Conservation (phyloP, 1,284 basidiomycete species). For the Rhodotorula sp. region DNA sequence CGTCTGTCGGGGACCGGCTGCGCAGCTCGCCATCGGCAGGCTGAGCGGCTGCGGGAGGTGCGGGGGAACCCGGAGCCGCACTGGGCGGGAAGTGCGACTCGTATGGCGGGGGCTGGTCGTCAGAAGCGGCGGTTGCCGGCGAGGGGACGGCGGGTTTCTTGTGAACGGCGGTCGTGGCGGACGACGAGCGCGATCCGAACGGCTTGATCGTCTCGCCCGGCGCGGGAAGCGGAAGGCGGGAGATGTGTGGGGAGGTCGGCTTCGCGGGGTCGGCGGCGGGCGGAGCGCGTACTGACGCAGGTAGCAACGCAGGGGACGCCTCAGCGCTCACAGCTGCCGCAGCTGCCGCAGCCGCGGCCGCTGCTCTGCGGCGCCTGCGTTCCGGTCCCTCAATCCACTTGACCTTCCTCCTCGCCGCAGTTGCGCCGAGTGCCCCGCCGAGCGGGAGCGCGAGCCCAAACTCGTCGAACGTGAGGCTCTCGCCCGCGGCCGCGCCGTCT, state of each 20-base stretch:
- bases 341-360: constrained; percentile 1
- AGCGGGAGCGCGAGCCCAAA: not conserved
- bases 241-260: not conserved
- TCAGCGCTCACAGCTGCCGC: not conserved
- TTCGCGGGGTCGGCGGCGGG: not conserved
- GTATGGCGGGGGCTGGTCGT: constrained; percentile 17
- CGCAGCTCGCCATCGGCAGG: not conserved
- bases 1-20: constrained; percentile 5
- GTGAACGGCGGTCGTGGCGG: not conserved
- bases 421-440: not conserved
- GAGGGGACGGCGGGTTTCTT: not conserved
- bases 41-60: not conserved
- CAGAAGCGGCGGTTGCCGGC: not conserved
- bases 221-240: not conserved
- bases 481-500: not conserved
- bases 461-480: constrained; percentile 10
- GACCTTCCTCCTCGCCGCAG: constrained; percentile 8
- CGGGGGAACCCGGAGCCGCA: not conserved
- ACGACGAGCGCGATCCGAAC: not conserved
- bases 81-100: constrained; percentile 11
- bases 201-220: too few relatives aligned
- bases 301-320: not conserved
- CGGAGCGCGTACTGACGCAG: not conserved
- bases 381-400: constrained; percentile 34
- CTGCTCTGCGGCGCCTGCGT: constrained; percentile 18